A percentile compares a stretch with the other conserved stretches of the same genome.
Evolutionary conservation across 2,329 filamentous ascomycete species (phyloP).

Genomic region (Cucurbitaria berberidis): DNA sequence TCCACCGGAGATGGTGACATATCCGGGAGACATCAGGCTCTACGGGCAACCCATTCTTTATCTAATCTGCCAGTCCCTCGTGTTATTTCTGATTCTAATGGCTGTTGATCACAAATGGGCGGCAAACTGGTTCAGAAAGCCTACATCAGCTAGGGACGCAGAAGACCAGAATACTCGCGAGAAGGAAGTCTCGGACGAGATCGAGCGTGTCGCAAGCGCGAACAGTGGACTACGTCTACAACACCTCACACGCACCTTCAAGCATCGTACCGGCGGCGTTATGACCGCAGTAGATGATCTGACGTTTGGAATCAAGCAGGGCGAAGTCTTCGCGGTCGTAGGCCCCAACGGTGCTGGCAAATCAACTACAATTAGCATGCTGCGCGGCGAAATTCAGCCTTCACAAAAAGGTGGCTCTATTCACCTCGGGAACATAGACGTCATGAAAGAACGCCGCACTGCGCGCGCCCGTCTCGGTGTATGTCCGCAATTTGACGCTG

Average conservation of each 20-base stretch:
- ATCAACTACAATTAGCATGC: conserved; percentile 82
- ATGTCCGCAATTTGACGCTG: conserved; percentile 74
- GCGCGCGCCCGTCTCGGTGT: conserved; percentile 80
- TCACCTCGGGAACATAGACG: conserved; percentile 74
- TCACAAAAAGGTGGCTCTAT: conserved; percentile 71
- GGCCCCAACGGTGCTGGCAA: conserved; percentile 92
- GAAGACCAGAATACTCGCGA: conserved; percentile 51
- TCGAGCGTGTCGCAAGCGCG: conserved; percentile 67
- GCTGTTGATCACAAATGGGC: conserved; percentile 75
- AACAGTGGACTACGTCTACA: conserved; percentile 76
- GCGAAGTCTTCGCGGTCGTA: conserved; percentile 83
- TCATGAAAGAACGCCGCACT: conserved; percentile 68
- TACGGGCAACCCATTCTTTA: conserved; percentile 86
- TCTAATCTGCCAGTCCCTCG: conserved; percentile 71
- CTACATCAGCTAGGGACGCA: conserved; percentile 46
- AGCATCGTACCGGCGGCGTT: conserved; percentile 54
- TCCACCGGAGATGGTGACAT: conserved; percentile 65
- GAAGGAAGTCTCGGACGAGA: conserved; percentile 64
- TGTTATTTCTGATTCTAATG: conserved; percentile 73
- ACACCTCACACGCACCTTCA: conserved; percentile 78
- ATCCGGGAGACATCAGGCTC: conserved; percentile 71
- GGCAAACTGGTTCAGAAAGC: conserved; percentile 27
- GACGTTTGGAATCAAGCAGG: conserved; percentile 75
- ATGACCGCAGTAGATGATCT: conserved; percentile 78
- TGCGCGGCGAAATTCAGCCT: conserved; percentile 80